phyloP scores from a whole-genome alignment of 768 basidiomycete species.

The Leucogyrophana mollusca region DNA sequence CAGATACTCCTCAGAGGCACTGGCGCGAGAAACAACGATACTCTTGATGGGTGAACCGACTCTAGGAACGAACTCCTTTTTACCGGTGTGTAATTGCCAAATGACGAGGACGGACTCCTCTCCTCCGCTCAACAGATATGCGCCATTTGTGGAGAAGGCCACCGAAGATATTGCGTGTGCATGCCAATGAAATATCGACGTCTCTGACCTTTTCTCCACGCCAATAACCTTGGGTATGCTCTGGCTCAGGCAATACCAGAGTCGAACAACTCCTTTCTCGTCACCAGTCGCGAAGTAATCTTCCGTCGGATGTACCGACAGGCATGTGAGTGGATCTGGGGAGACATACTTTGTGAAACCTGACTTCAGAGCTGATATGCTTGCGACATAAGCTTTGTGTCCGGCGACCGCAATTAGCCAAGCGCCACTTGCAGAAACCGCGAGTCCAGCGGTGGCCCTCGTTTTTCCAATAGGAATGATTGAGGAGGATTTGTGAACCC shows the following conservation, averaged over 20 bases:
- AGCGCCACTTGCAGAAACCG: conserved; percentile 71
- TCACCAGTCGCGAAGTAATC: conserved; percentile 98
- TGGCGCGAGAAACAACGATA: conserved; percentile 56
- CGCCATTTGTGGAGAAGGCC: conserved; percentile 86
- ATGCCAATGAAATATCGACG: conserved; percentile 93
- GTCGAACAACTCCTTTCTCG: conserved; percentile 72
- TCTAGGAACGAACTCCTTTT: conserved; percentile 89
- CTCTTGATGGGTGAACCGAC: conserved; percentile 84
- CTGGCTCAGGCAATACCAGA: conserved; percentile 91
- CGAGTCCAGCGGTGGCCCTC: conserved; percentile 58
- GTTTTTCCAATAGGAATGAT: conserved; percentile 66
- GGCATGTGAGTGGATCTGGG: conserved; percentile 75
- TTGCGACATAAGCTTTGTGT: conserved; percentile 75
- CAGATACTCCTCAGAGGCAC: conserved; percentile 71
- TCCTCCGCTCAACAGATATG: conserved; percentile 90
- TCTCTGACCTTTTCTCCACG: conserved; percentile 79
- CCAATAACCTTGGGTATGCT: conserved; percentile 50
- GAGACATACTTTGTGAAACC: conserved; percentile 85
- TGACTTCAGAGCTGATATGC: conserved; percentile 50
- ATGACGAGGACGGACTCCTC: conserved; percentile 96
- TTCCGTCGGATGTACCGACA: conserved; percentile 85
- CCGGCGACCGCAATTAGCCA: conserved; percentile 78
- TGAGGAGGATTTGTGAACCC: conserved; percentile 46
- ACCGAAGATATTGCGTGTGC: conserved; percentile 89
- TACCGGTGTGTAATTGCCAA: conserved; percentile 90